Conservation (phyloP, 2,329 filamentous ascomycete genomes). For the Curvularia lunata region DNA sequence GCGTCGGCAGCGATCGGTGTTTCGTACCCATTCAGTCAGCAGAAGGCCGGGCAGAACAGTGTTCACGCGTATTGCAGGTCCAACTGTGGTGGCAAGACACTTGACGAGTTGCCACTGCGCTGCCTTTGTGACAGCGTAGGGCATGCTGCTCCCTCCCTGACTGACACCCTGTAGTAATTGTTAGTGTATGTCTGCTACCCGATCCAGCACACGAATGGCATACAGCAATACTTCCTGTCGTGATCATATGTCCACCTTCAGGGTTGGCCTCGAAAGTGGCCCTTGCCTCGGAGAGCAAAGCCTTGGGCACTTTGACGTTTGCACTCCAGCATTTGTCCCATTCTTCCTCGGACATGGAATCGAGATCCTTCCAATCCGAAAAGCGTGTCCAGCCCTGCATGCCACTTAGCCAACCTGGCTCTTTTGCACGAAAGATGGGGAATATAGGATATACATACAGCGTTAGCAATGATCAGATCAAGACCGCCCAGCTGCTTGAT, state of each 20-base stretch:
- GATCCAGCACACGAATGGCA: constrained; percentile 21
- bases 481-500: constrained; percentile 68
- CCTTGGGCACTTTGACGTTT: constrained; percentile 61
- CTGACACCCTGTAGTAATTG: constrained; percentile 51
- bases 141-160: constrained; percentile 65
- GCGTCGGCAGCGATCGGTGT: background rate
- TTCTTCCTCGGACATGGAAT: constrained; percentile 65
- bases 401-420: background rate
- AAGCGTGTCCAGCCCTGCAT: constrained; percentile 67
- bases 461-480: constrained; percentile 81
- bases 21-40: constrained; percentile 59
- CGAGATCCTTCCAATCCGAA: constrained; percentile 62
- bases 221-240: constrained; percentile 68
- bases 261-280: constrained; percentile 66
- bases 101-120: constrained; percentile 73
- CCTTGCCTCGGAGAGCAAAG: constrained; percentile 62
- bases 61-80: constrained; percentile 68
- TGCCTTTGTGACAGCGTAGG: constrained; percentile 80
- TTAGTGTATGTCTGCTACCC: background rate
- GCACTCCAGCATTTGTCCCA: constrained; percentile 71
- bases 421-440: background rate
- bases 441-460: constrained; percentile 52
- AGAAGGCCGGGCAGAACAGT: constrained; percentile 69
- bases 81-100: constrained; percentile 67
- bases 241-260: constrained; percentile 68